Evolutionary conservation across 768 basidiomycete species (phyloP).

Genomic region (Polyporus arcularius): DNA sequence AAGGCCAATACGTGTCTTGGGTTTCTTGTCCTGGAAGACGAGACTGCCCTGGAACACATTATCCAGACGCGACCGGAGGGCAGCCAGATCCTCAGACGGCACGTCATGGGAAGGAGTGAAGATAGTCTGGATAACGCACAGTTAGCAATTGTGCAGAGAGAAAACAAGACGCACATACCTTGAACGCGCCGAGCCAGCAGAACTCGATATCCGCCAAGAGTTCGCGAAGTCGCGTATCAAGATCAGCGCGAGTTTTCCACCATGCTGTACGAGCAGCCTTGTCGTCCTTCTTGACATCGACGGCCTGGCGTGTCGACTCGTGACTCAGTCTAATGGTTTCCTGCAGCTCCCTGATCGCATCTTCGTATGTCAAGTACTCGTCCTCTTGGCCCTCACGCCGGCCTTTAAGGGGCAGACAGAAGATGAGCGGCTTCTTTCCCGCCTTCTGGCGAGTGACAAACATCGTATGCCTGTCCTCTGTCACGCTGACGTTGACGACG

Average conservation of each 20-base stretch:
- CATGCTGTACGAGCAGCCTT: slow-evolving; percentile 67
- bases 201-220: slow-evolving; percentile 88
- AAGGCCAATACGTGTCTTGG: slow-evolving; percentile 52
- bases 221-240: slow-evolving; percentile 77
- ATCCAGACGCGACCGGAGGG: slow-evolving; percentile 70
- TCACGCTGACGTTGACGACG: slow-evolving; percentile 79
- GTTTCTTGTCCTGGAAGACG: slow-evolving; percentile 61
- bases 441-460: slow-evolving; percentile 80
- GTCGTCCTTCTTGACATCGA: slow-evolving; percentile 68
- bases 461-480: slow-evolving; percentile 80
- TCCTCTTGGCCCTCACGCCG: slow-evolving; percentile 75
- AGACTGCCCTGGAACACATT: slow-evolving; percentile 71
- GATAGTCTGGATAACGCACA: slow-evolving; percentile 52
- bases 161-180: slow-evolving; percentile 51
- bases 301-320: slow-evolving; percentile 70
- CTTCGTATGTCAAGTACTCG: slow-evolving; percentile 73
- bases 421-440: slow-evolving; percentile 66
- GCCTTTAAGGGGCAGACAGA: slow-evolving; percentile 87
- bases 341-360: slow-evolving; percentile 69
- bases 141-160: not conserved
- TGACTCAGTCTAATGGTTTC: slow-evolving; percentile 84
- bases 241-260: slow-evolving; percentile 80
- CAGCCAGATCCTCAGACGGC: slow-evolving; percentile 47
- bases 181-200: slow-evolving; percentile 97
- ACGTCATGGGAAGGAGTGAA: slow-evolving; percentile 49